A percentile compares a stretch with the other conserved stretches of the same genome.
Conservation (phyloP, 345 rosid species). For the Populus tremula region DNA sequence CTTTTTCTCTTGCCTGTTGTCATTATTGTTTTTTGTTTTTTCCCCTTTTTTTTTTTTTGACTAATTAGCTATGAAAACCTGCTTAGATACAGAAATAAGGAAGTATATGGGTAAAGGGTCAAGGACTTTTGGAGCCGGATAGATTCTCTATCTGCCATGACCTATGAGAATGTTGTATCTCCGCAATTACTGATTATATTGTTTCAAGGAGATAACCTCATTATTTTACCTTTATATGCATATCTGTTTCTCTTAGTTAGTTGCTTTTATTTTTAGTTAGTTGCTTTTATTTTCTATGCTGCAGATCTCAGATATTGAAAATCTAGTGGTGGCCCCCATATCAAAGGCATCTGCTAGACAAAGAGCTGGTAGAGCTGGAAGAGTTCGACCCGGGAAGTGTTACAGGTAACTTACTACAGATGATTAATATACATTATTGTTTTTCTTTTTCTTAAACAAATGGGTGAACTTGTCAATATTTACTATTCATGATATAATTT, state of each 20-base stretch:
- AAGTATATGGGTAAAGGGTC: background rate
- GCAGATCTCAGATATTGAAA: slow-evolving; percentile 89
- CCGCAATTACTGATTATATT: background rate
- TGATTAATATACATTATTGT: background rate
- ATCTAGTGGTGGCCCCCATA: slow-evolving; percentile 88
- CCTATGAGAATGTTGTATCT: background rate
- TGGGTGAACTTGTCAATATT: background rate
- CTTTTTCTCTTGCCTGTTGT: background rate
- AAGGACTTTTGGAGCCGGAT: background rate
- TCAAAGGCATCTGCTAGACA: slow-evolving; percentile 97
- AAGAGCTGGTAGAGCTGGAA: slow-evolving; percentile 97
- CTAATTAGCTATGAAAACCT: background rate
- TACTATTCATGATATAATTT: background rate
- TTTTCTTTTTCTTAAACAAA: background rate
- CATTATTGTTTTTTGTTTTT: background rate
- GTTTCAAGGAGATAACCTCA: background rate
- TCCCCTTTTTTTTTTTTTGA: background rate
- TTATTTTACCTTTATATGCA: background rate
- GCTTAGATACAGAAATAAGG: background rate
- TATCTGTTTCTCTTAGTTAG: background rate
- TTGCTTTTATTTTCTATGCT: slow-evolving; percentile 13
- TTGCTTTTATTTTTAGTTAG: slow-evolving; percentile 1
- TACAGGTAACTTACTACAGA: slow-evolving; percentile 55
- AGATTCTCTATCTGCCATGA: background rate
- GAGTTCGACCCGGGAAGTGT: slow-evolving; percentile 94